These are phyloP conservation scores for Penicillium sp. DNA, from an alignment of 2,329 filamentous ascomycete genomes.

Conservation along the genomic window DNA sequence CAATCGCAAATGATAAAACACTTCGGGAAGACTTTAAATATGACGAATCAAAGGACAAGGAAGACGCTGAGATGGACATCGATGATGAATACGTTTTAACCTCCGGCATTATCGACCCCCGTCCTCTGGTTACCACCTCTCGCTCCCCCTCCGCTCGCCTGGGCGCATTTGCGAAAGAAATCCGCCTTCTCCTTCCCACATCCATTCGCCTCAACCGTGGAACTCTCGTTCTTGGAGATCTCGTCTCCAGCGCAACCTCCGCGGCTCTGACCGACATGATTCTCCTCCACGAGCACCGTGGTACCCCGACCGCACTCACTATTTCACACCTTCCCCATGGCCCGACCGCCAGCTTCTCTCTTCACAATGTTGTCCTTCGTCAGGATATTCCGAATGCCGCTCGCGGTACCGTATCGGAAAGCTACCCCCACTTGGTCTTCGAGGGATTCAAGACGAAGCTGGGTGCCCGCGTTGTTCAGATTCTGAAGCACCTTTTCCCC, in stretches of 20 bases:
- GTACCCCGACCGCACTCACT: conserved; percentile 85
- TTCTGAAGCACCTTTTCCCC: conserved; percentile 91
- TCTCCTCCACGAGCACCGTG: conserved; percentile 86
- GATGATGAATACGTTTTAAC: conserved; percentile 90
- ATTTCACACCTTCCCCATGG: conserved; percentile 86
- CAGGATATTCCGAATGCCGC: conserved; percentile 89
- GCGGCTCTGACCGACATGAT: conserved; percentile 82
- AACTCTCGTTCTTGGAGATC: conserved; percentile 80
- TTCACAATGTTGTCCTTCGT: conserved; percentile 89
- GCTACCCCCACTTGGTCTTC: conserved; percentile 92
- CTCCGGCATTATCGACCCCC: conserved; percentile 86
- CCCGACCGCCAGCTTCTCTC: conserved; percentile 79
- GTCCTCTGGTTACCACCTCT: conserved; percentile 86
- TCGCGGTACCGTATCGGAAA: conserved; percentile 84
- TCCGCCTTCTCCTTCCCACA: conserved; percentile 78
- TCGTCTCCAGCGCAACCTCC: conserved; percentile 77
- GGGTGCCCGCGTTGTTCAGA: conserved; percentile 79
- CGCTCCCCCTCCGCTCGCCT: conserved; percentile 82
- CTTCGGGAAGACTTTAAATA: conserved; percentile 89
- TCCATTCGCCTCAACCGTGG: conserved; percentile 87
- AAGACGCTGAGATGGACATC: conserved; percentile 81
- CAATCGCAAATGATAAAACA: conserved; percentile 80
- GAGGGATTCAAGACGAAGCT: conserved; percentile 84
- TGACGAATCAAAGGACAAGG: conserved; percentile 69
- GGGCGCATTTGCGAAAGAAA: conserved; percentile 89